Evolutionary conservation across 2,329 filamentous ascomycete genomes (phyloP).

Genomic region (Cladosporium sp.): DNA sequence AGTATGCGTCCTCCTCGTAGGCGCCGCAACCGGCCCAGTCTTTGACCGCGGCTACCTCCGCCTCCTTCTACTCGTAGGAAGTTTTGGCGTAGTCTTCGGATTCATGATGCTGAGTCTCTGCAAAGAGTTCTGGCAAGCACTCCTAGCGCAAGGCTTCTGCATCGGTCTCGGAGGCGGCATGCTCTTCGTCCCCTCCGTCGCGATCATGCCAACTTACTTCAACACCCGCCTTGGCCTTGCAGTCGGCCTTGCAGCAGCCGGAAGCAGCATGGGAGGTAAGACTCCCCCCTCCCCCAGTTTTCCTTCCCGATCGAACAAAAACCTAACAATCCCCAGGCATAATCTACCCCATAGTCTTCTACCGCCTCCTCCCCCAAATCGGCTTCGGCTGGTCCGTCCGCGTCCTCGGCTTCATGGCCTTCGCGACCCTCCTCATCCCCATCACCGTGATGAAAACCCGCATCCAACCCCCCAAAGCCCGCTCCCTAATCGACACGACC

Average conservation of each 20-base stretch:
- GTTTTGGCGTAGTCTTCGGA: slow-evolving; percentile 43
- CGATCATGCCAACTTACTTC: slow-evolving; percentile 47
- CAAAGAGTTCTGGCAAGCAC: slow-evolving; percentile 43
- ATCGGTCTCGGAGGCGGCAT: slow-evolving; percentile 43
- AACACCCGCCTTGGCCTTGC: slow-evolving; percentile 40
- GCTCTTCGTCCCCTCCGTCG: slow-evolving; percentile 38
- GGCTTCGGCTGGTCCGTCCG: slow-evolving; percentile 29
- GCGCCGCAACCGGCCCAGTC: slow-evolving; percentile 43
- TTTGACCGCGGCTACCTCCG: slow-evolving; percentile 47
- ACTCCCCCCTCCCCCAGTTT: background rate
- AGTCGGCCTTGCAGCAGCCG: slow-evolving; percentile 43
- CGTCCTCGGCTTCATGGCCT: slow-evolving; percentile 31
- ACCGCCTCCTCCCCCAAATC: slow-evolving; percentile 25
- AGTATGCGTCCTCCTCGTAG: slow-evolving; percentile 43
- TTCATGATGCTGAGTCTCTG: slow-evolving; percentile 48
- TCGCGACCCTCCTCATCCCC: slow-evolving; percentile 28
- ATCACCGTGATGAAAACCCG: slow-evolving; percentile 32
- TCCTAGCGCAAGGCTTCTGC: slow-evolving; percentile 47
- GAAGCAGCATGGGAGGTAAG: slow-evolving; percentile 35
- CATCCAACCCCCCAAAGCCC: slow-evolving; percentile 31
- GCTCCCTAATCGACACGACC: slow-evolving; percentile 35
- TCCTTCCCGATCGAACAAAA: background rate
- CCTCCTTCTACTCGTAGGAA: slow-evolving; percentile 38
- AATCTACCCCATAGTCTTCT: slow-evolving; percentile 35
- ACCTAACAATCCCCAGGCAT: slow-evolving; percentile 19